Percentiles rank a stretch among this genome's conserved stretches.
Evolutionary conservation across 495 filamentous ascomycete genomes (phyloP).

Genomic region (Parachaetomium inaequale): DNA sequence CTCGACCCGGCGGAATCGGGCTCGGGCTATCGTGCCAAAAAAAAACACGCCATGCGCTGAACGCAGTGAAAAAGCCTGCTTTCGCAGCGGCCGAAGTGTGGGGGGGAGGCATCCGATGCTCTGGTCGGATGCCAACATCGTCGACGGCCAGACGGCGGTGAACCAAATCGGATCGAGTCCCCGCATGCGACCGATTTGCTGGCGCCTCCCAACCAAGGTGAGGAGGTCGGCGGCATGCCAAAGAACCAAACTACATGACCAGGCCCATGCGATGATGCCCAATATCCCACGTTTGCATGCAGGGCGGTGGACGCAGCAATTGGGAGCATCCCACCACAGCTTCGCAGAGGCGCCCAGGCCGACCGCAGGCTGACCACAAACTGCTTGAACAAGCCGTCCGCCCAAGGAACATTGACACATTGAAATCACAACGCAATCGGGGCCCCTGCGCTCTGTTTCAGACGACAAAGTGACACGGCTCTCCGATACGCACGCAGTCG

Average conservation of each 20-base stretch:
- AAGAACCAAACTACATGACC: neutral
- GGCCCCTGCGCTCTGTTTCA: conserved; percentile 6
- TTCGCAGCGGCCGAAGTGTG: conserved; percentile 5
- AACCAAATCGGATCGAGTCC: neutral
- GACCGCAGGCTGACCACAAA: neutral
- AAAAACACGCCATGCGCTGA: neutral
- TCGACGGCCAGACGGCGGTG: conserved; percentile 15
- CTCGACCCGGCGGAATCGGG: neutral
- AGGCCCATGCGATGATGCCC: conserved; percentile 22
- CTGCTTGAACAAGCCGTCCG: neutral
- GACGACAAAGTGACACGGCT: conserved; percentile 7
- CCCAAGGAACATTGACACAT: neutral
- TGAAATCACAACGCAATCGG: neutral
- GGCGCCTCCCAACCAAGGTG: conserved; percentile 16
- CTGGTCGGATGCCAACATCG: conserved; percentile 1
- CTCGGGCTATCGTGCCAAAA: neutral
- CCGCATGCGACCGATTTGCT: conserved; percentile 14
- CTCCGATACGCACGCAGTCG: conserved; percentile 17
- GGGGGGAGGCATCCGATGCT: neutral
- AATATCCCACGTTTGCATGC: conserved; percentile 13
- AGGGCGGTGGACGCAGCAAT: neutral
- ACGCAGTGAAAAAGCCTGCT: neutral
- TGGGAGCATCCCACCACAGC: conserved; percentile 5
- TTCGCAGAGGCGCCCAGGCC: neutral
- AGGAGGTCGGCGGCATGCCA: neutral